Conservation (phyloP, 306 rosid genomes). For the Crotalaria pallida region DNA sequence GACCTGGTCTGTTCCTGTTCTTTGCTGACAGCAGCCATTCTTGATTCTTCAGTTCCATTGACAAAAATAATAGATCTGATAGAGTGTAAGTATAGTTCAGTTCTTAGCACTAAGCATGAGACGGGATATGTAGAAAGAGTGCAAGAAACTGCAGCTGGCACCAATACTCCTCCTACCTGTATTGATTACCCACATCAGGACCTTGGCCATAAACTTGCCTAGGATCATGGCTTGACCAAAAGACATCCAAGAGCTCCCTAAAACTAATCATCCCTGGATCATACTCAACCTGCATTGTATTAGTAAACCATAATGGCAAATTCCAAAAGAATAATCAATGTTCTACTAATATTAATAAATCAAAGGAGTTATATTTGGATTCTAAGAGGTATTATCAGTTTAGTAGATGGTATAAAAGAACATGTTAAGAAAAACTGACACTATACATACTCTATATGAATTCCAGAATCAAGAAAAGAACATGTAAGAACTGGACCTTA, state of each 20-base stretch:
- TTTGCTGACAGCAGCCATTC: slow-evolving; percentile 72
- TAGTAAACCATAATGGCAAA: not conserved
- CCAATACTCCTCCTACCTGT: slow-evolving; percentile 51
- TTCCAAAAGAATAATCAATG: slow-evolving; percentile 7
- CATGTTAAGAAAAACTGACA: not conserved
- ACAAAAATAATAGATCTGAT: slow-evolving; percentile 79
- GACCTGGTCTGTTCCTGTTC: slow-evolving; percentile 83
- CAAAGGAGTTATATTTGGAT: slow-evolving; percentile 4
- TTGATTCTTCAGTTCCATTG: slow-evolving; percentile 76
- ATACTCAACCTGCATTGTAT: slow-evolving; percentile 66
- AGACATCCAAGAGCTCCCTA: slow-evolving; percentile 67
- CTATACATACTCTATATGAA: not conserved
- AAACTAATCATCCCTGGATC: slow-evolving; percentile 61
- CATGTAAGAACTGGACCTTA: no score
- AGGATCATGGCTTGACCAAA: slow-evolving; percentile 90
- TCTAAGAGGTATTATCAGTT: not conserved
- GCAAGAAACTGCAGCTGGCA: not conserved
- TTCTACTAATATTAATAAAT: not conserved
- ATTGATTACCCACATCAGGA: slow-evolving; percentile 93
- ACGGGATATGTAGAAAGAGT: slow-evolving; percentile 4
- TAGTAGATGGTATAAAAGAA: not conserved
- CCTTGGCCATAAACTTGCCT: slow-evolving; percentile 98
- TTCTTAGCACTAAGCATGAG: not conserved
- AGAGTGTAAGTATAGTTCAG: slow-evolving; percentile 10
- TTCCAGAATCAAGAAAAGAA: slow-evolving; percentile 10